Evolutionary conservation across 2,329 filamentous ascomycete genomes (phyloP), one percentile per base, ranked within the genome.

Genomic region (Cryphonectria nitschkei): DNA sequence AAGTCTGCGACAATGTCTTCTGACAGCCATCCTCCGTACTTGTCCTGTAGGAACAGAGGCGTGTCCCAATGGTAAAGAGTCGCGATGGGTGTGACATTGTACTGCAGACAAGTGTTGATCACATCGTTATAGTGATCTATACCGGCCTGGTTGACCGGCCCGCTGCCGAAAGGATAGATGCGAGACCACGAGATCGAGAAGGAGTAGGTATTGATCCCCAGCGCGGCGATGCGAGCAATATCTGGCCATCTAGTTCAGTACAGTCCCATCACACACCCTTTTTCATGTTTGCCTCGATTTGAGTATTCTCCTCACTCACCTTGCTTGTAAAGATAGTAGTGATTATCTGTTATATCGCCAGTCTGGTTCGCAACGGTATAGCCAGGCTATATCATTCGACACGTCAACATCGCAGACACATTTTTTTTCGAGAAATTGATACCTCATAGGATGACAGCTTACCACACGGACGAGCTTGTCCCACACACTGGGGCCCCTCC

Each of bases 301-400:
- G 9, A 11, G 9, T 13, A 39, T 11, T 39, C 2, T 39, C 4
- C n/a, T 29, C 16, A 65, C 58, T 68, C 60, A 71, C 67, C 70
- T 43, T 69, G 70, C 62, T 71, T 71, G 29, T 71, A 71, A 2
- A 71, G 63, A 58, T 67, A 71, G 58, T 71, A 71, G 56, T 71
- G 41, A 16, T 71, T 69, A 61, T 68, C 67, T 29, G 70, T 67
- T 16, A 71, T 67, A 34, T 71, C 70, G 5, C 67, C 67, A 2
- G 67, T 71, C 22, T 65, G 46, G 14, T 71, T 69, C 4, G 43
- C 67, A 29, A 46, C 63, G 39, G 67, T 67, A 54, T 71, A 68
- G 34, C 66, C 69, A 32, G 66, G 65, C 66, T 52, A n/a, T 11
- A n/a, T 26, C 2, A 22, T 46, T n/a, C 37, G 32, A 22, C 5